These are phyloP conservation scores for Teratosphaeria viscida DNA, from an alignment of 2,329 filamentous ascomycete species.

Conservation along the genomic window DNA sequence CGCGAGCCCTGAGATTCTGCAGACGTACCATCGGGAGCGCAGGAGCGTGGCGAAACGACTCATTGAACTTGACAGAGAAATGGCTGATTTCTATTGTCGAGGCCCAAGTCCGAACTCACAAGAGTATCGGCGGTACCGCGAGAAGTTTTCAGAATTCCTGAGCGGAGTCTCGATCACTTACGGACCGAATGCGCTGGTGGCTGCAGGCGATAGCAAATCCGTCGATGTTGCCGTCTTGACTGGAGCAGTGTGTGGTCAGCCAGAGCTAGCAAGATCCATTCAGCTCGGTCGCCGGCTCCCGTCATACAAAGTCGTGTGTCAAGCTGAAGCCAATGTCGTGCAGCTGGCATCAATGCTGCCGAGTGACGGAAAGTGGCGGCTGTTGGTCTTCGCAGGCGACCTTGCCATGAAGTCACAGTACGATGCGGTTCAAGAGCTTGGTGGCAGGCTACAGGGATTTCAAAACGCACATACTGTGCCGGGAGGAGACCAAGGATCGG, in stretches of 20 bases:
- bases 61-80: constrained; percentile 44
- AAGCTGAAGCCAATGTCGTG: constrained; percentile 2
- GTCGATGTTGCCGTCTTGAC: background rate
- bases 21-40: constrained; percentile 42
- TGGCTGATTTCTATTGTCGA: constrained; percentile 11
- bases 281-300: constrained; percentile 4
- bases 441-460: background rate
- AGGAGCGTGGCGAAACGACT: constrained; percentile 51
- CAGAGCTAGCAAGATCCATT: background rate
- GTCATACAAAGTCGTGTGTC: constrained; percentile 5
- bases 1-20: constrained; percentile 31
- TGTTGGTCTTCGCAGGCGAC: constrained; percentile 11
- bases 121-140: constrained; percentile 8
- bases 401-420: background rate
- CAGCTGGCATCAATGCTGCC: constrained; percentile 7
- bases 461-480: background rate
- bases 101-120: constrained; percentile 1
- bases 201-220: background rate
- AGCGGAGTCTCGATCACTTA: constrained; percentile 2
- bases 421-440: background rate
- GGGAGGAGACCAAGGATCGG: background rate
- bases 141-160: constrained; percentile 4
- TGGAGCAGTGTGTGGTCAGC: background rate
- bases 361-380: constrained; percentile 10
- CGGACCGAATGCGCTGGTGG: background rate